Percentiles rank a stretch among this genome's conserved stretches.
These are phyloP conservation scores for Alternaria ventricosa DNA, from an alignment of 2,329 filamentous ascomycete species.

Conservation along the genomic window DNA sequence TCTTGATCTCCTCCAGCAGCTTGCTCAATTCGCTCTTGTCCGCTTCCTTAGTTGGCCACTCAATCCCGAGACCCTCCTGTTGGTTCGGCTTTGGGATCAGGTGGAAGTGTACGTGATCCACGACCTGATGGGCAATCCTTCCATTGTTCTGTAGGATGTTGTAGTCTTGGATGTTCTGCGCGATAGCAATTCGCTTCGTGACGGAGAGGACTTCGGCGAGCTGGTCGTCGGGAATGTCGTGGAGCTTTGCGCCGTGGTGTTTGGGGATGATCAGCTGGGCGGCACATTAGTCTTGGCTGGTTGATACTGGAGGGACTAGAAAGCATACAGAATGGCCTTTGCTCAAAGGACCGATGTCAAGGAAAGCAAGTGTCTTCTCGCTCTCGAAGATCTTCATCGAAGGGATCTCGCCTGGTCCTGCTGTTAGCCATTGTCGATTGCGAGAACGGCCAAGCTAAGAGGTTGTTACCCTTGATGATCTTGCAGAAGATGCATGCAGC, in stretches of 20 bases:
- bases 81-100: constrained; percentile 96
- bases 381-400: constrained; percentile 96
- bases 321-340: constrained; percentile 81
- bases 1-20: constrained; percentile 81
- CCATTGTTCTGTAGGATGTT: constrained; percentile 98
- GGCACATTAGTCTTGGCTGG: background rate
- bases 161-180: constrained; percentile 79
- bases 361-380: constrained; percentile 91
- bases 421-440: background rate
- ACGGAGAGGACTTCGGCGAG: constrained; percentile 83
- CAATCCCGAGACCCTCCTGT: constrained; percentile 77
- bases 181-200: constrained; percentile 83
- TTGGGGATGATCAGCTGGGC: constrained; percentile 94
- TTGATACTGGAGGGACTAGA: background rate
- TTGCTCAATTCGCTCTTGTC: constrained; percentile 86
- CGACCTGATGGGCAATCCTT: constrained; percentile 85
- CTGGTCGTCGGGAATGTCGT: constrained; percentile 90
- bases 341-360: constrained; percentile 91
- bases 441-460: background rate
- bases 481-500: constrained; percentile 94
- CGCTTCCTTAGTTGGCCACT: constrained; percentile 76
- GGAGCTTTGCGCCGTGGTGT: constrained; percentile 87
- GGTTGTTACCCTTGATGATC: constrained; percentile 83
- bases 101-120: constrained; percentile 96
- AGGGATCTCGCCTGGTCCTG: constrained; percentile 82